phyloP scores from a whole-genome alignment of 2,329 filamentous ascomycete genomes.

The Clonostachys byssicola region DNA sequence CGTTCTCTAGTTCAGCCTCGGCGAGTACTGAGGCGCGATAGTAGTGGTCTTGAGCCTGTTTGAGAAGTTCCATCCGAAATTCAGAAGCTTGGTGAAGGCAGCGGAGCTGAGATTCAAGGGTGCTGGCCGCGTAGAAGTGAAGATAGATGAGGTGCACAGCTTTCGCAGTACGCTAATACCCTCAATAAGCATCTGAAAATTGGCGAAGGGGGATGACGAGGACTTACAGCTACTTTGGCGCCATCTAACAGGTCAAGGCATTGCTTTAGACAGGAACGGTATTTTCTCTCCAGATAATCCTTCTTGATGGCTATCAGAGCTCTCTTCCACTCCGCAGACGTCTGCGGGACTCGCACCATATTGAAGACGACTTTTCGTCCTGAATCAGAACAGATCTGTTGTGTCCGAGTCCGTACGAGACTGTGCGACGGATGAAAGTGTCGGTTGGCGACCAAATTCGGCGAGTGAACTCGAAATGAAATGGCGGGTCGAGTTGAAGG shows the following conservation, averaged over 20 bases:
- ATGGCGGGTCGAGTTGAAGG: too few species aligned
- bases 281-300: slow-evolving; percentile 44
- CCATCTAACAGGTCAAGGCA: slow-evolving; percentile 49
- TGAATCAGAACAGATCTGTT: too few species aligned
- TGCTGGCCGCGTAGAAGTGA: slow-evolving; percentile 58
- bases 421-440: too few species aligned
- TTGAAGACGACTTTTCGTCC: too few species aligned
- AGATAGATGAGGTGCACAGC: slow-evolving; percentile 49
- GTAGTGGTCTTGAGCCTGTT: slow-evolving; percentile 49
- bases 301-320: slow-evolving; percentile 48
- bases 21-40: slow-evolving; percentile 42
- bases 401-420: too few species aligned
- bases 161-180: slow-evolving; percentile 7
- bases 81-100: slow-evolving; percentile 38
- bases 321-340: slow-evolving; percentile 43
- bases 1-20: slow-evolving; percentile 25
- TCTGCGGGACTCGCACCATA: slow-evolving; percentile 9
- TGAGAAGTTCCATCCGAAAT: slow-evolving; percentile 41
- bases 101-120: slow-evolving; percentile 51
- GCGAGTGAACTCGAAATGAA: too few species aligned
- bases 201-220: not conserved
- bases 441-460: too few species aligned
- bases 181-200: not conserved
- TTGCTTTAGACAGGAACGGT: slow-evolving; percentile 46
- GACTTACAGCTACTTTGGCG: slow-evolving; percentile 33